Conservation (phyloP, 352 stramenopile species). For the Blastocystis sp. region DNA sequence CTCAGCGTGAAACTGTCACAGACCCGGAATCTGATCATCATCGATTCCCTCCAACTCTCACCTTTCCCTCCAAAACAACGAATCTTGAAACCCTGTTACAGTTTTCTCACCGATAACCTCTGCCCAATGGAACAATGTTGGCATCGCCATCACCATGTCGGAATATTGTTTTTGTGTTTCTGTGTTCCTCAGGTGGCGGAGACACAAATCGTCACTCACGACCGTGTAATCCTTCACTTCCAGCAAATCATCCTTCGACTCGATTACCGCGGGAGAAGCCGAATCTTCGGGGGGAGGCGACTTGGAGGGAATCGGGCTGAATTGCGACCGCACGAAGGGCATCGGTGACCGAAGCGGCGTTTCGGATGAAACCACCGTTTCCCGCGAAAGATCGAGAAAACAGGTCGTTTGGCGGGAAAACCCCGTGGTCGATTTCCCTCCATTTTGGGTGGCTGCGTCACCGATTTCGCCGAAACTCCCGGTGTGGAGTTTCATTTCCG, state of each 20-base stretch:
- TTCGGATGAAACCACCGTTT: conserved; percentile 5
- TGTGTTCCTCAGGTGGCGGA: neutral
- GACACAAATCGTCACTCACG: neutral
- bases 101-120: neutral
- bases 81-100: neutral
- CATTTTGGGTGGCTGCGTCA: neutral
- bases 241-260: neutral
- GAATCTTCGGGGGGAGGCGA: neutral
- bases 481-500: neutral
- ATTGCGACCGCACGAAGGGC: neutral
- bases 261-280: neutral
- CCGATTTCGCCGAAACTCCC: neutral
- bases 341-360: neutral
- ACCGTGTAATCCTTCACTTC: conserved; percentile 14
- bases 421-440: neutral
- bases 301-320: neutral
- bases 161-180: neutral
- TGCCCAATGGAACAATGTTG: conserved; percentile 4
- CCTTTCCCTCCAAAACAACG: neutral
- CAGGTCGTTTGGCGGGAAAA: neutral
- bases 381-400: neutral
- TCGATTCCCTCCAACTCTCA: neutral
- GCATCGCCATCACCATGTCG: neutral
- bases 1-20: conserved; percentile 23
- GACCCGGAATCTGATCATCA: neutral